Base-by-base conservation (phyloP, 192 early-diverging fungal genomes). In the Coemansia sp. region DNA sequence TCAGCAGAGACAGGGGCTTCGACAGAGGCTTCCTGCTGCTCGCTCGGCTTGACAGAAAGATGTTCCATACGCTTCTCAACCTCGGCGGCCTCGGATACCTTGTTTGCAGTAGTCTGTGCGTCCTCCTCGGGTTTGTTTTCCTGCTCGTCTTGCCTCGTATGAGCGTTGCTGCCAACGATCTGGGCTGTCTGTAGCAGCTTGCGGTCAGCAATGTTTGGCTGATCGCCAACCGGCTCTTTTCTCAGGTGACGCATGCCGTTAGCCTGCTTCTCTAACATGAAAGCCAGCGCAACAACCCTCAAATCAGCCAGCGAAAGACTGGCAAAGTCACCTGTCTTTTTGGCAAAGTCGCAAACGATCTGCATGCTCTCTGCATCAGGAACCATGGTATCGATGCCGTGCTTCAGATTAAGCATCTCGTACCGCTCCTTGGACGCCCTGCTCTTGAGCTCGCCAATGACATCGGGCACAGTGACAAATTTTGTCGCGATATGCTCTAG, bases 241-340 rank as follows among this genome's bases (percentile, higher is more conserved):
- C 93, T 76, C 61, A 98, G 76, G 7, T 87, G 77, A 34, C 71
- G 78, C 64, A 85, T 75, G 0, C 94, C 96, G 52, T 91, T 89
- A 20, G 71, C 80, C 71, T 93, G 88, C 64, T 89, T 86, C 64
- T 95, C 95, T 22, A 99, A 69, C 85, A 91, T 93, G 58, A 89
- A 93, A 0, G 92, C 89, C 66, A 99, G 75, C 5, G 96, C 96
- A 28, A 99, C 76, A 11, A 98, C 88, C 71, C 89, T 92, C 56
- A 98, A 69, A 89, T 99, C 96, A 14, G 91, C 88, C 25, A 84
- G 64, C 16, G 91, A 90, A 17, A 99, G 81, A 29, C 83, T 82
- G 22, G 90, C 71, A 72, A 88, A 96, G 80, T 99, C 96, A 50
- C 96, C 96, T 5, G 96, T 96, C 69, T 89, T 90, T 65, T 90